Evolutionary conservation across 192 early-diverging fungal genomes (phyloP), one percentile per base, ranked within the genome.

Genomic region (Spizellomyces sp.): DNA sequence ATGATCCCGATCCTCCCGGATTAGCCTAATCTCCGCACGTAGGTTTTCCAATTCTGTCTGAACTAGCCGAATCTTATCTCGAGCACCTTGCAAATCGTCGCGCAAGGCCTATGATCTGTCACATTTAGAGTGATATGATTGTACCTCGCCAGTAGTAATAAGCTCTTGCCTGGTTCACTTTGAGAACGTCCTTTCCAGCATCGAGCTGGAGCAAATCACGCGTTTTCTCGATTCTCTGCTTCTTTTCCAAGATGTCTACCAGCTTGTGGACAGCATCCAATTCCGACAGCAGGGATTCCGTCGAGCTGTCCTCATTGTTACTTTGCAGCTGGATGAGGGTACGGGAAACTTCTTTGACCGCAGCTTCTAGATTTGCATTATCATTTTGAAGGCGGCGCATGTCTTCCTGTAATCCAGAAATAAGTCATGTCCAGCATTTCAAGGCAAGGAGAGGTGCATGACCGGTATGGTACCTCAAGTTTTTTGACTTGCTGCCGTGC

Each of bases 331-430:
- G 57, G 36, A 81, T 60, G 6, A 79, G 64, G 3, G 77, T 74
- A 8, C 59, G 47, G 2, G 80, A 81, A 9, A 84, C 58, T 62
- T 84, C 80, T 62, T 77, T 79, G 21, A 84, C 75, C 57, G 75
- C 77, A 6, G 78, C 75, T 56, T 81, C 80, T 1, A 84, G 57
- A 9, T 70, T 50, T 15, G 57, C 9, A 45, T 78, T 80, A 45
- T 81, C 77, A 46, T 60, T 70, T 71, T 78, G 56, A 5, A 72
- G 62, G n/a, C 65, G 52, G n/a, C 57, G n/a, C 12, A 65, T 17
- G 10, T 80, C 78, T 52, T 27, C 66, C 75, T 73, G 47, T 41
- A 21, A 36, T 3, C 27, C 27, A 36, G 55, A 2, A n/a, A n/a
- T 19, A 45, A 67, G 43, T 41, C n/a, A 0, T 17, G 12, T 69